Evolutionary conservation across 768 basidiomycete genomes (phyloP), one percentile per base, ranked within the genome.

Genomic region (Mycena rebaudengoi): DNA sequence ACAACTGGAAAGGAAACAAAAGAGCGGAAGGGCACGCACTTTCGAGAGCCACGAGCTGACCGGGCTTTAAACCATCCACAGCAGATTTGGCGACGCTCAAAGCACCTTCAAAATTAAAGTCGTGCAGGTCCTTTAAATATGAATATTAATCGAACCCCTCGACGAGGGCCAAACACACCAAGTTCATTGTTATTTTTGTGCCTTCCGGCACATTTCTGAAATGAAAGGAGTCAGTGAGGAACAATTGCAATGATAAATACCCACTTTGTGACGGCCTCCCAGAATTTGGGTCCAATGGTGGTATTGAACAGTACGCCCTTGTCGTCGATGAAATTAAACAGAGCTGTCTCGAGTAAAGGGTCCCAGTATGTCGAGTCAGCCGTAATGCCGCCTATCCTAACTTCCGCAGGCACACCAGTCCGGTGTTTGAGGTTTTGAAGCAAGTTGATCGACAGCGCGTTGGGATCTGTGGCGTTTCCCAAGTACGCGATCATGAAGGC

Each of bases 291-390:
- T 0, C 85, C 85, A 60, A 86, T 80, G 1, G 83, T 85, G 12
- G 84, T 85, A 60, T 86, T 86, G 32, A 74, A 75, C 55, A 86
- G 76, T 7, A 76, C 78, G 18, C 83, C 83, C 3, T 69, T 73
- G n/a, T 65, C 68, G 40, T 82, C 80, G 29, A 86, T 77, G 58
- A 81, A 83, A 64, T 83, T 86, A 69, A 73, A 78, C 44, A 82
- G 69, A 25, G 79, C 75, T 10, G 75, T 70, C 32, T 77, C 74
- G 41, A 80, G 78, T 13, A 76, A 72, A 0, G 80, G 73, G 56
- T 83, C 70, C 83, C 84, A 84, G 53, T 79, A 81, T 2, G 84
- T 83, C 14, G 84, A 84, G 66, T 86, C 83, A 5, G 85, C 86
- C 0, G 84, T 86, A 64, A 85, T 84, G 0, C 85, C 85, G 25